These are phyloP conservation scores for Wickerhamiella galacta DNA, from an alignment of 805 yeast genomes.

Conservation along the genomic window DNA sequence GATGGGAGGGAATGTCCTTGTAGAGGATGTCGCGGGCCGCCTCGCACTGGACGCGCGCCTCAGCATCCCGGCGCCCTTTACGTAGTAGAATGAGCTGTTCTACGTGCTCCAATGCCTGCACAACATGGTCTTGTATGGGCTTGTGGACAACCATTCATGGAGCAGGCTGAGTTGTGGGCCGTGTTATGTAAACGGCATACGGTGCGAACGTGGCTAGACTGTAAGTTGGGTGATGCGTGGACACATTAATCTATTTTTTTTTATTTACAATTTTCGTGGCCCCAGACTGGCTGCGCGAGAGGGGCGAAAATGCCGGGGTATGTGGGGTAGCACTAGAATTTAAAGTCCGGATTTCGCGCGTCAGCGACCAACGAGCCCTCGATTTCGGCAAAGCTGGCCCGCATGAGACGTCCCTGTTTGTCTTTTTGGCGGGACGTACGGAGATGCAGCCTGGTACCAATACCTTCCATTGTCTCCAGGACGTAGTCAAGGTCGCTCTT, in stretches of 20 bases:
- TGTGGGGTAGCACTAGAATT: no score
- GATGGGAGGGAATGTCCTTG: neutral
- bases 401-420: slow-evolving; percentile 11
- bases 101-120: neutral
- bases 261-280: no score
- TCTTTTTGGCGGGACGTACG: slow-evolving; percentile 9
- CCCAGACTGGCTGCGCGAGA: no score
- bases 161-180: no score
- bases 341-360: neutral
- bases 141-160: no score
- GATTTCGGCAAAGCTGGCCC: slow-evolving; percentile 16
- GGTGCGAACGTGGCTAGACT: no score
- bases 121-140: neutral
- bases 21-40: neutral
- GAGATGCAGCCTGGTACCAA: slow-evolving; percentile 10
- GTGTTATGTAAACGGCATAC: no score
- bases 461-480: slow-evolving; percentile 12
- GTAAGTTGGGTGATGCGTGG: no score
- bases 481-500: slow-evolving; percentile 72
- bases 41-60: neutral
- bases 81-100: slow-evolving; percentile 13
- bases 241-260: no score
- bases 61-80: neutral
- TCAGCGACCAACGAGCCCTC: slow-evolving; percentile 15
- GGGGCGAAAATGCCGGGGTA: no score